Base-by-base conservation (phyloP, 2,329 filamentous ascomycete genomes). In the Nannizzia gypsea region DNA sequence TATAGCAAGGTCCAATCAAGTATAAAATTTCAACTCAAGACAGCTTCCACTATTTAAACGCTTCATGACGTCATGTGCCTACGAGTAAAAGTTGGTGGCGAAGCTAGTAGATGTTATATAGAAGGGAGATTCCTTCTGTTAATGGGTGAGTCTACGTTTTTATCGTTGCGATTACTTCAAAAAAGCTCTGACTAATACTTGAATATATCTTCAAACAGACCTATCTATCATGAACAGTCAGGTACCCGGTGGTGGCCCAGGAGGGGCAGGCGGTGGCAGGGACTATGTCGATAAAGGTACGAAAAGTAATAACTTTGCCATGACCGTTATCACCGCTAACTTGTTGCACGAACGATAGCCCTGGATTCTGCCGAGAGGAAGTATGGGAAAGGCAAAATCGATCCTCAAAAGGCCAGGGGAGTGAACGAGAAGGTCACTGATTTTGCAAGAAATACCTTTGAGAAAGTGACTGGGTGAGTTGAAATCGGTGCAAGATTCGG, bases 251-350 rank as follows among this genome's bases (percentile, higher is more conserved):
- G 24, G 48, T n/a, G 42, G 42, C 48, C 13, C 20, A 31, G 11
- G 20, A 22, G 36, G 54, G 22, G 54, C 4, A 11, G 54, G 54
- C 31, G 28, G 52, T 2, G 22, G 22, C 22, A 26, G 26, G 15
- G 54, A 56, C 28, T 56, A 56, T 38, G 31, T 56, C 22, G 54
- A 56, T 40, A 56, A 56, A 38, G 31, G 54, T 56, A 56, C 17
- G 54, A 20, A 9, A 22, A 5, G 48, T 3, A 26, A 17, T 22
- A 6, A 22, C n/a, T 22, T 26, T 6, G 31, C 31, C 31, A 3
- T 5, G 26, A 52, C 5, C 9, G 22, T 28, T 31, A 4, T n/a
- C n/a, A n/a, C n/a, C n/a, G 22, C 26, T 31, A 15, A 20, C 48
- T 28, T 24, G 13, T 22, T 36, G 20, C 13, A 11, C 3, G 20